phyloP scores from a whole-genome alignment of 345 rosid genomes.

The Odontarrhena argentea region DNA sequence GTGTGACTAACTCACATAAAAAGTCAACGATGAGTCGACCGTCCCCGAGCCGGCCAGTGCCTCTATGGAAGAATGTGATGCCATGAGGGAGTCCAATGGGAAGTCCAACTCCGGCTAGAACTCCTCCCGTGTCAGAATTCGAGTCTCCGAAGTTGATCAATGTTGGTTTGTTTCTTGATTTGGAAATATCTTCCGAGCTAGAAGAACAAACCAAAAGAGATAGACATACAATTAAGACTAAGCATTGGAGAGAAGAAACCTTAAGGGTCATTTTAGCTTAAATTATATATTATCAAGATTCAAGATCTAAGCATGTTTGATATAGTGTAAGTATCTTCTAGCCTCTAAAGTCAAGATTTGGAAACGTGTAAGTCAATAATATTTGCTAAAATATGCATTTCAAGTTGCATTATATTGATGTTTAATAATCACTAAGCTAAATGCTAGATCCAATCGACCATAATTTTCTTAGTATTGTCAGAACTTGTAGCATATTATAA shows the following conservation, averaged over 20 bases:
- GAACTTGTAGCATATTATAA: slow-evolving; percentile 1
- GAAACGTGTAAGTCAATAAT: background rate
- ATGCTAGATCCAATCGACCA: slow-evolving; percentile 31
- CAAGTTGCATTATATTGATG: slow-evolving; percentile 10
- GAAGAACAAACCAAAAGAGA: slow-evolving; percentile 33
- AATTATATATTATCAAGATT: background rate
- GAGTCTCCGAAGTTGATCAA: slow-evolving; percentile 61
- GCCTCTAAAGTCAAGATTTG: slow-evolving; percentile 9
- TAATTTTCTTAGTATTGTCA: slow-evolving; percentile 12
- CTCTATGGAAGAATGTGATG: slow-evolving; percentile 51
- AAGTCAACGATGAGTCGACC: slow-evolving; percentile 69
- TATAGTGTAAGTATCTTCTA: background rate
- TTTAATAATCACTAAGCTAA: background rate
- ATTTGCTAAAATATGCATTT: slow-evolving; percentile 2
- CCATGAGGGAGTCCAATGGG: slow-evolving; percentile 52
- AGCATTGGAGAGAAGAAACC: slow-evolving; percentile 23
- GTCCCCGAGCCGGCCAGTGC: slow-evolving; percentile 50
- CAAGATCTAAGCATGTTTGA: slow-evolving; percentile 9
- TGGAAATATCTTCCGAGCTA: slow-evolving; percentile 20
- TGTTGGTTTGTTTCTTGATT: slow-evolving; percentile 36
- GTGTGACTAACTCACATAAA: slow-evolving; percentile 45
- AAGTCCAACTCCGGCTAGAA: slow-evolving; percentile 45
- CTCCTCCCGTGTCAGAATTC: slow-evolving; percentile 61
- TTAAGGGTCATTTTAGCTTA: slow-evolving; percentile 8
- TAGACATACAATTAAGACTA: slow-evolving; percentile 15